These are phyloP conservation scores for Stephanodiscus triporus DNA, from an alignment of 108 stramenopile species.

Conservation along the genomic window DNA sequence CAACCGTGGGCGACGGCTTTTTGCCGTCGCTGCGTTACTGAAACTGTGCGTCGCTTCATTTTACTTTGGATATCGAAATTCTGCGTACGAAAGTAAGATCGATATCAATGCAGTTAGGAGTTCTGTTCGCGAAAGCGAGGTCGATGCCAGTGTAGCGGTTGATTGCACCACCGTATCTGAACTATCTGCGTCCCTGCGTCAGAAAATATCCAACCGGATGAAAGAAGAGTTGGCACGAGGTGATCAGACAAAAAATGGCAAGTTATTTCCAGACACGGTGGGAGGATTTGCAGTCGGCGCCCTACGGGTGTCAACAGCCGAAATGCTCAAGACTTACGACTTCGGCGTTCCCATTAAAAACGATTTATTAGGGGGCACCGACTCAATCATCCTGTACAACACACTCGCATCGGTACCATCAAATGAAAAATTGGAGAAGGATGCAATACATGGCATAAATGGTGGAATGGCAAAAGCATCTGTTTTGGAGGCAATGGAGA, in stretches of 20 bases:
- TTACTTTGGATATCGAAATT: constrained; percentile 19
- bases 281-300: constrained; percentile 18
- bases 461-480: constrained; percentile 28
- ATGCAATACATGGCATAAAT: constrained; percentile 20
- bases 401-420: constrained; percentile 14
- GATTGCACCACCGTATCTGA: neutral
- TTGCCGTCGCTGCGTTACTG: constrained; percentile 4
- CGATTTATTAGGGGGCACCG: neutral
- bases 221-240: neutral
- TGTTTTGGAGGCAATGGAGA: constrained; percentile 35
- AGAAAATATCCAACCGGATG: neutral
- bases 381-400: constrained; percentile 38
- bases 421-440: constrained; percentile 1
- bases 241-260: neutral
- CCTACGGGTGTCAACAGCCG: constrained; percentile 28
- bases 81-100: constrained; percentile 9
- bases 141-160: neutral
- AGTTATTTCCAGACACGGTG: constrained; percentile 24
- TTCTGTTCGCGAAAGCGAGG: neutral
- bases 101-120: no score
- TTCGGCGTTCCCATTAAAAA: constrained; percentile 37
- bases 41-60: constrained; percentile 19
- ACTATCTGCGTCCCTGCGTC: neutral
- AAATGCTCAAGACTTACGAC: constrained; percentile 24
- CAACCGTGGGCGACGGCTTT: constrained; percentile 1